Evolutionary conservation across 2,329 filamentous ascomycete genomes (phyloP), one percentile per base, ranked within the genome.

Genomic region (Bipolaris gigantea): DNA sequence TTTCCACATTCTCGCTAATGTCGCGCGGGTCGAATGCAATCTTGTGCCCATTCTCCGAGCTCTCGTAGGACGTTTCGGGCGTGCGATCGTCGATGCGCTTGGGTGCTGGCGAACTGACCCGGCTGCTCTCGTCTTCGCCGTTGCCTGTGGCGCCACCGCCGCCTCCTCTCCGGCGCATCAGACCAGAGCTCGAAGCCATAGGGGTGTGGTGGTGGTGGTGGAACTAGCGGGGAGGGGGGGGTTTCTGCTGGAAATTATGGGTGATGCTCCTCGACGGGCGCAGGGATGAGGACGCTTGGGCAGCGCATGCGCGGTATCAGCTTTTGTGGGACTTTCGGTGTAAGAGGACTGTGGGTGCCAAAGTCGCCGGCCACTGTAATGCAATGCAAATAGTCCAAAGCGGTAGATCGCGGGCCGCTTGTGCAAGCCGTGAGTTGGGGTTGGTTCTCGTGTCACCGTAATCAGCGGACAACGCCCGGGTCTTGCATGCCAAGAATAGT

Each of bases 11-110:
- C 82, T 99, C 94, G 79, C 89, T 96, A 70, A 99, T 96, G 77
- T 99, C 94, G 76, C 93, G 85, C 55, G 94, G 94, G 76, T 99
- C 94, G 75, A 91, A 99, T 54, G 92, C 94, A 76, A 99, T 97
- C 83, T 95, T 96, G 83, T 97, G 94, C 64, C 94, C 94, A 79
- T 97, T 97, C 78, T 96, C 93, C 75, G 89, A 78, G 69, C 75
- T 92, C 79, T 92, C 89, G 81, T 96, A 97, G 70, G 89, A 93
- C 57, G 94, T 97, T 78, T 87, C 85, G 50, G 84, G 84, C 18
- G 77, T 75, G 60, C 81, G 78, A 55, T 80, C 80, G 57, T 80
- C 84, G 80, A 80, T 85, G 79, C 80, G 85, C 81, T 78, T 76
- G 58, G 86, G 84, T 53, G 80, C 80, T 35, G 87, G 86, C 45